phyloP scores from a whole-genome alignment of 1,284 basidiomycete species.

The Papiliotrema laurentii region DNA sequence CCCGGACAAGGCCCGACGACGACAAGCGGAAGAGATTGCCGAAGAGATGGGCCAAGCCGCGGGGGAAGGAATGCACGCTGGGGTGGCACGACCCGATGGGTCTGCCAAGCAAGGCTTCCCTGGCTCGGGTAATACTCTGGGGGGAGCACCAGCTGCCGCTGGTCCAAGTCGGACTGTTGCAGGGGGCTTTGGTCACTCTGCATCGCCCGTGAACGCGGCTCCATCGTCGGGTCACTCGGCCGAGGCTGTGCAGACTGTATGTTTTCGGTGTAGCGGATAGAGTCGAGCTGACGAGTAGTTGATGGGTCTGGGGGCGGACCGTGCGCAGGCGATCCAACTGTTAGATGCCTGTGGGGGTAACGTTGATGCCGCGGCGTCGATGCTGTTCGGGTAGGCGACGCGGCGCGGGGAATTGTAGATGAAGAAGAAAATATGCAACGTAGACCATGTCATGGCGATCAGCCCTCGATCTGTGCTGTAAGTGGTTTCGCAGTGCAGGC shows the following conservation, averaged over 20 bases:
- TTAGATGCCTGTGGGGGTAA: slow-evolving; percentile 79
- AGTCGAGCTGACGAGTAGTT: slow-evolving; percentile 45
- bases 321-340: slow-evolving; percentile 68
- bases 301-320: slow-evolving; percentile 67
- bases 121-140: slow-evolving; percentile 32
- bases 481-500: too few relatives aligned
- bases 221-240: slow-evolving; percentile 16
- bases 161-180: slow-evolving; percentile 11
- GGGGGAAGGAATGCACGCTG: slow-evolving; percentile 19
- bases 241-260: slow-evolving; percentile 30
- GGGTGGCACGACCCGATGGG: slow-evolving; percentile 17
- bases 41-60: slow-evolving; percentile 29
- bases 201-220: background rate
- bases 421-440: too few relatives aligned
- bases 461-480: too few relatives aligned
- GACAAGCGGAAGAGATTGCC: slow-evolving; percentile 22
- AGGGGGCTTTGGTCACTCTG: background rate
- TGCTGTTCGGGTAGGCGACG: slow-evolving; percentile 68
- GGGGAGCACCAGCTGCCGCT: slow-evolving; percentile 9
- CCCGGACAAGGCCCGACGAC: slow-evolving; percentile 66
- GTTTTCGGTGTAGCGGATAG: slow-evolving; percentile 1
- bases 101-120: slow-evolving; percentile 26
- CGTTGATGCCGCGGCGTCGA: slow-evolving; percentile 78
- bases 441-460: too few relatives aligned
- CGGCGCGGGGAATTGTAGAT: too few relatives aligned